phyloP scores from a whole-genome alignment of 768 basidiomycete genomes.

The Nidula microcarpa region DNA sequence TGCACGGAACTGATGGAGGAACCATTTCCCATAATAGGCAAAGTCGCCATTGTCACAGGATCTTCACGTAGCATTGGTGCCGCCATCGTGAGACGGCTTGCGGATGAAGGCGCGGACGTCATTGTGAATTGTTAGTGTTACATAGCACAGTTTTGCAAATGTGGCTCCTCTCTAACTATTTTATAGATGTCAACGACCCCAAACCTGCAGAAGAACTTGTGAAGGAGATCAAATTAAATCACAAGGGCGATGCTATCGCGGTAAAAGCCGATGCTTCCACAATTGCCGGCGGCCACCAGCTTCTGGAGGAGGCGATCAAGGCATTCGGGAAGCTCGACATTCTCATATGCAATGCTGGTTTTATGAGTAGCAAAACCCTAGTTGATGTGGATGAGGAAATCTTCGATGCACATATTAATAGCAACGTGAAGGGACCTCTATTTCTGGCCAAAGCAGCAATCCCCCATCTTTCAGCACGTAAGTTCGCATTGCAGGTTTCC shows the following conservation, averaged over 20 bases:
- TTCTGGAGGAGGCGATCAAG: slow-evolving; percentile 45
- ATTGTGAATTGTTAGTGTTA: slow-evolving; percentile 42
- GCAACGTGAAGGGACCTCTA: slow-evolving; percentile 58
- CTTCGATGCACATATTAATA: slow-evolving; percentile 47
- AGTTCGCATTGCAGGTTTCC: slow-evolving; percentile 7
- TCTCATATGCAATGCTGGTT: slow-evolving; percentile 54
- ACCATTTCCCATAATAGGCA: slow-evolving; percentile 21
- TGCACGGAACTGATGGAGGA: background rate
- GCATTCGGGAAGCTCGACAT: slow-evolving; percentile 54
- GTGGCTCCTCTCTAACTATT: background rate
- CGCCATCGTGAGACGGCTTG: slow-evolving; percentile 47
- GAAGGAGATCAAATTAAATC: slow-evolving; percentile 38
- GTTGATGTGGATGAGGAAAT: slow-evolving; percentile 46
- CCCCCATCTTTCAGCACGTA: slow-evolving; percentile 39
- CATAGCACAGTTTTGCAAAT: background rate
- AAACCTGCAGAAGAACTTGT: slow-evolving; percentile 43
- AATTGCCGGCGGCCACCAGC: slow-evolving; percentile 38
- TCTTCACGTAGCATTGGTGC: slow-evolving; percentile 63
- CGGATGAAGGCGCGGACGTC: slow-evolving; percentile 54
- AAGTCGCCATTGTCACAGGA: slow-evolving; percentile 55
- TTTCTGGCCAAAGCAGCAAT: slow-evolving; percentile 50
- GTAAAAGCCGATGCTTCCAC: slow-evolving; percentile 52
- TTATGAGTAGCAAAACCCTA: slow-evolving; percentile 49
- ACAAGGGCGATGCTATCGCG: slow-evolving; percentile 43
- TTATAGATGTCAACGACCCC: slow-evolving; percentile 29